Percentiles rank a stretch among this genome's conserved stretches.
Conservation (phyloP, 495 filamentous ascomycete species). For the Chaetomium fimeti region DNA sequence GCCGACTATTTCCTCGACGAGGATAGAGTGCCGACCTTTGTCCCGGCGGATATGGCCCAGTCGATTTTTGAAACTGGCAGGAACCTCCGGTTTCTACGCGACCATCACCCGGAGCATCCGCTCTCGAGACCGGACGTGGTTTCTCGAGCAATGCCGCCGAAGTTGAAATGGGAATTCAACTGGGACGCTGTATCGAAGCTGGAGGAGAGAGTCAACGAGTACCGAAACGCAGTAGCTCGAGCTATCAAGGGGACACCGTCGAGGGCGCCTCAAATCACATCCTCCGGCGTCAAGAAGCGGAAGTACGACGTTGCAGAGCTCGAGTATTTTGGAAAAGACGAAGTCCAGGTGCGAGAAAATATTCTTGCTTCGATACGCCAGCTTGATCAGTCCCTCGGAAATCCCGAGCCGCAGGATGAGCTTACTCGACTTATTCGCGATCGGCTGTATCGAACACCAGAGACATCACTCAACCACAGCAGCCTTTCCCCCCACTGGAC, state of each 20-base stretch:
- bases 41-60: slow-evolving; percentile 61
- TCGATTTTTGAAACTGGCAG: slow-evolving; percentile 74
- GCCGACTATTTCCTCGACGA: slow-evolving; percentile 61
- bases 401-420: slow-evolving; percentile 30
- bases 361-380: slow-evolving; percentile 52
- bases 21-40: slow-evolving; percentile 63
- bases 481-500: slow-evolving; percentile 68
- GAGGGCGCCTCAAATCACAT: neutral
- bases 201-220: slow-evolving; percentile 59
- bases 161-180: slow-evolving; percentile 68
- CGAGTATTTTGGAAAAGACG: slow-evolving; percentile 50
- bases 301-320: slow-evolving; percentile 27
- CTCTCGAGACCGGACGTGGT: slow-evolving; percentile 55
- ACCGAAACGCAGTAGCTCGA: slow-evolving; percentile 55
- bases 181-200: slow-evolving; percentile 71
- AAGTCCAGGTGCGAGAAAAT: slow-evolving; percentile 48
- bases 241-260: slow-evolving; percentile 36
- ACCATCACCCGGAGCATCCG: slow-evolving; percentile 74
- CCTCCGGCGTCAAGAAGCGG: neutral
- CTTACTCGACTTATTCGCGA: slow-evolving; percentile 36
- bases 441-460: slow-evolving; percentile 29
- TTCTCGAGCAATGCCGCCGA: slow-evolving; percentile 49
- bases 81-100: slow-evolving; percentile 70
- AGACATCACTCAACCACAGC: neutral
- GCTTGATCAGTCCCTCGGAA: slow-evolving; percentile 39